Conservation (phyloP, 2,329 filamentous ascomycete genomes). For the Chrysoporthe austroafricana region DNA sequence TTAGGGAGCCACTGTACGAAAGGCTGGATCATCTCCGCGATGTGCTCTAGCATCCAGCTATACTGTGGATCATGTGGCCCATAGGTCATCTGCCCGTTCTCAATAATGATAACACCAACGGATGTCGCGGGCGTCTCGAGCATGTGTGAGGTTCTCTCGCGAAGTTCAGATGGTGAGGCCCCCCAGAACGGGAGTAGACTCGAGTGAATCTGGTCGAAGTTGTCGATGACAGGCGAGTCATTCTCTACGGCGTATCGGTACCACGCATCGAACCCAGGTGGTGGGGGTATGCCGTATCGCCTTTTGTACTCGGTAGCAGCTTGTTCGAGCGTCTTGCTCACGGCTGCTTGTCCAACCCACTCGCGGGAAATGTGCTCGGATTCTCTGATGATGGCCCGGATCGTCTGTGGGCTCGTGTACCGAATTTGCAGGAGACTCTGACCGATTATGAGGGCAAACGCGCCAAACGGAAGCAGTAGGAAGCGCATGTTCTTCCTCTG, state of each 20-base stretch:
- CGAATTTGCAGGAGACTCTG: not conserved
- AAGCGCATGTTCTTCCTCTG: not conserved
- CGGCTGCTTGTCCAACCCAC: conserved; percentile 1
- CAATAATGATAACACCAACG: not conserved
- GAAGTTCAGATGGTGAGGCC: not conserved
- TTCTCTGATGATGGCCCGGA: conserved; percentile 3
- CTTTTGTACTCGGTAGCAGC: not conserved
- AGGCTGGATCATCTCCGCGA: conserved; percentile 9
- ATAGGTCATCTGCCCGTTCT: not conserved
- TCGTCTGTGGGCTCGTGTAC: not conserved
- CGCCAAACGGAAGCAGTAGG: not conserved
- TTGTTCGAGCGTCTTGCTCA: conserved; percentile 1
- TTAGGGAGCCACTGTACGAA: conserved; percentile 5
- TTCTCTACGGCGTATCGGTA: not conserved
- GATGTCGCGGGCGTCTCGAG: conserved; percentile 3
- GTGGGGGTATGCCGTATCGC: conserved; percentile 1
- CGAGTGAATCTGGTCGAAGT: conserved; percentile 13
- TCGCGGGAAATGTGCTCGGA: not conserved
- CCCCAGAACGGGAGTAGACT: conserved; percentile 8
- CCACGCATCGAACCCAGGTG: conserved; percentile 6
- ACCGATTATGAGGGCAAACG: not conserved
- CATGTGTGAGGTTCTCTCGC: conserved; percentile 4
- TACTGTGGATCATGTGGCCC: conserved; percentile 4
- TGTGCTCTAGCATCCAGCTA: conserved; percentile 9
- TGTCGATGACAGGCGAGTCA: conserved; percentile 6